Conservation (phyloP, 495 filamentous ascomycete genomes). For the Penicillium bialowiezense region DNA sequence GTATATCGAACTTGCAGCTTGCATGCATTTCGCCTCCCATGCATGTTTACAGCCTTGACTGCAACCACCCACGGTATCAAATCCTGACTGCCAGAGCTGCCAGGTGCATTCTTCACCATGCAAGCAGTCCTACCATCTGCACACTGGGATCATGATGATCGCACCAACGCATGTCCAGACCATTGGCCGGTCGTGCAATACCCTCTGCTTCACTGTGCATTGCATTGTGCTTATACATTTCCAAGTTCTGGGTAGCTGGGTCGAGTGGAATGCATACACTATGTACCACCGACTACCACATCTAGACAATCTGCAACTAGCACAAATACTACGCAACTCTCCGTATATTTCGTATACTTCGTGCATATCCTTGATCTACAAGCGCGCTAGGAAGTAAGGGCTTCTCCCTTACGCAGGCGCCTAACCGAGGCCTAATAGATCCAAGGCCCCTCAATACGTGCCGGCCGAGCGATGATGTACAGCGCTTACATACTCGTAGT, state of each 20-base stretch:
- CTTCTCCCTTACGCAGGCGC: neutral
- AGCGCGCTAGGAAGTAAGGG: conserved; percentile 2
- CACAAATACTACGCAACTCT: neutral
- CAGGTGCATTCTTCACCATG: conserved; percentile 4
- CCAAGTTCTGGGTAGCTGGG: neutral
- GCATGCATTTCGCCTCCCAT: no score
- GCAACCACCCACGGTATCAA: no score
- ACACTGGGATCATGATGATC: neutral
- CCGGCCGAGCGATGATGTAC: neutral
- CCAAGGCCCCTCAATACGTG: neutral
- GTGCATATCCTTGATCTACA: neutral
- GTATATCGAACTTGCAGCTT: no score
- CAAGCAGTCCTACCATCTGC: neutral
- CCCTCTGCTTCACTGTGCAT: neutral
- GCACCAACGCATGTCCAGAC: neutral
- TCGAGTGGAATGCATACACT: neutral
- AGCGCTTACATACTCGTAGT: neutral
- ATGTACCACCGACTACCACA: neutral
- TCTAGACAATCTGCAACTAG: neutral
- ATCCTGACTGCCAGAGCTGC: neutral
- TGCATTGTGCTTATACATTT: neutral
- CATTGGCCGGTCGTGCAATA: neutral
- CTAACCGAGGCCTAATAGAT: neutral
- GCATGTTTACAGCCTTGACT: no score
- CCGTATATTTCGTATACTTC: neutral